These are phyloP conservation scores for Colletotrichum acutatum DNA, from an alignment of 2,329 filamentous ascomycete species.

Conservation along the genomic window DNA sequence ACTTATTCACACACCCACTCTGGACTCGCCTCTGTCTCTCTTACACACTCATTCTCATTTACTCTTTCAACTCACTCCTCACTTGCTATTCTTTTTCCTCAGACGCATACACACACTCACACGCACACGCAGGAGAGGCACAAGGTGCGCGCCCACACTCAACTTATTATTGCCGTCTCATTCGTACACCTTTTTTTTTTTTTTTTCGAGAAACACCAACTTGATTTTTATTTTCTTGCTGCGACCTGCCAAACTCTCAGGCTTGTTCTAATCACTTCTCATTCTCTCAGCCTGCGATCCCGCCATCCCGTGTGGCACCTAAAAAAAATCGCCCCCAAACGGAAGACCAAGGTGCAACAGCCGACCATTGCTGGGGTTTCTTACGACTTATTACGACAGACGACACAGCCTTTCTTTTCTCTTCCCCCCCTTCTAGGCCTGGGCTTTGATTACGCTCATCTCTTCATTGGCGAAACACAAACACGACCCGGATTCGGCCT, in stretches of 20 bases:
- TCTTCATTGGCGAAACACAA: constrained; percentile 35
- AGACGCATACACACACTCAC: neutral
- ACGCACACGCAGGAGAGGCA: neutral
- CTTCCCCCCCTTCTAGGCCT: constrained; percentile 11
- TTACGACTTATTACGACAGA: neutral
- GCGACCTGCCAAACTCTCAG: neutral
- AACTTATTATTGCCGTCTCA: constrained; percentile 24
- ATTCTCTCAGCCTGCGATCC: neutral
- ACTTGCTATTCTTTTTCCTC: constrained; percentile 5
- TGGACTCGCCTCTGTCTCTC: neutral
- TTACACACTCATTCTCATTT: neutral
- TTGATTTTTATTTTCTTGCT: neutral
- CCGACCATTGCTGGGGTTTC: neutral
- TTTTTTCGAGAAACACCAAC: constrained; percentile 2
- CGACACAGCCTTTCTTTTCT: constrained; percentile 14
- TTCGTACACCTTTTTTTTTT: constrained; percentile 21
- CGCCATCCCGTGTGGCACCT: neutral
- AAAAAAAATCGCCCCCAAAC: neutral
- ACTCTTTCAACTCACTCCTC: neutral
- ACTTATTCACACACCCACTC: constrained; percentile 31
- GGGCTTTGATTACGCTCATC: constrained; percentile 21
- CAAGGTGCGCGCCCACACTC: neutral
- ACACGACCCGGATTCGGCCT: constrained; percentile 23
- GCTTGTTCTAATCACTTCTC: neutral
- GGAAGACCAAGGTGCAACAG: neutral